Percentiles rank a stretch among this genome's conserved stretches.
Evolutionary conservation across 2,329 filamentous ascomycete genomes (phyloP).

Genomic region (Epichloe hybrida): DNA sequence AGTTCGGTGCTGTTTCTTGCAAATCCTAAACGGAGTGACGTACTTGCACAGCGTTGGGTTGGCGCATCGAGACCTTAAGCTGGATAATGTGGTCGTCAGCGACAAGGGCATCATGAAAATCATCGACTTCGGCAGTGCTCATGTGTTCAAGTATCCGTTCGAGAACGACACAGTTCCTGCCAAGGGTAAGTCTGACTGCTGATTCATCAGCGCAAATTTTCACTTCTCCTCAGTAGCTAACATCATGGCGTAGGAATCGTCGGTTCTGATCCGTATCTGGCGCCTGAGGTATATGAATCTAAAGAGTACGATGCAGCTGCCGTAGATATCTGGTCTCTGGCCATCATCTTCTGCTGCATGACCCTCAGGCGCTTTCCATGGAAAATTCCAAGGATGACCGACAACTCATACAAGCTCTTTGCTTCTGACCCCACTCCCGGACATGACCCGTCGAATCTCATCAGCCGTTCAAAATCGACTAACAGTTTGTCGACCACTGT

Average conservation of each 20-base stretch:
- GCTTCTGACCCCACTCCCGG: constrained; percentile 71
- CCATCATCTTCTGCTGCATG: constrained; percentile 99
- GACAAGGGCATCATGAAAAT: constrained; percentile 97
- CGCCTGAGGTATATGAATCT: constrained; percentile 90
- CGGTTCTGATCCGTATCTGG: constrained; percentile 85
- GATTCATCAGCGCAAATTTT: background rate
- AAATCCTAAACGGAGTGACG: constrained; percentile 87
- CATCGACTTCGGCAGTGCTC: constrained; percentile 95
- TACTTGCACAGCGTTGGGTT: constrained; percentile 93
- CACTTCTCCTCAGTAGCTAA: constrained; percentile 6
- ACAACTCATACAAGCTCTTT: constrained; percentile 93
- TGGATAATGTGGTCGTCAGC: constrained; percentile 97
- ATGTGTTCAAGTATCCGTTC: constrained; percentile 94
- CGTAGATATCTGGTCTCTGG: constrained; percentile 94
- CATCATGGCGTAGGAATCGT: constrained; percentile 39
- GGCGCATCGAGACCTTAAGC: constrained; percentile 85
- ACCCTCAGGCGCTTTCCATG: constrained; percentile 87
- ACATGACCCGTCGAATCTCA: constrained; percentile 42
- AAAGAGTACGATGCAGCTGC: constrained; percentile 88
- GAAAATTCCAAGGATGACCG: constrained; percentile 83
- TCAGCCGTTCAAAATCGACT: constrained; percentile 31
- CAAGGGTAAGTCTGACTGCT: constrained; percentile 18
- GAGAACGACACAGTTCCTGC: constrained; percentile 48
- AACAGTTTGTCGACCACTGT: constrained; percentile 27
- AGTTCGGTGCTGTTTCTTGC: constrained; percentile 78